Evolutionary conservation across 2,329 filamentous ascomycete genomes (phyloP), one percentile per base, ranked within the genome.

Genomic region (Cladobotryum mycophilum): DNA sequence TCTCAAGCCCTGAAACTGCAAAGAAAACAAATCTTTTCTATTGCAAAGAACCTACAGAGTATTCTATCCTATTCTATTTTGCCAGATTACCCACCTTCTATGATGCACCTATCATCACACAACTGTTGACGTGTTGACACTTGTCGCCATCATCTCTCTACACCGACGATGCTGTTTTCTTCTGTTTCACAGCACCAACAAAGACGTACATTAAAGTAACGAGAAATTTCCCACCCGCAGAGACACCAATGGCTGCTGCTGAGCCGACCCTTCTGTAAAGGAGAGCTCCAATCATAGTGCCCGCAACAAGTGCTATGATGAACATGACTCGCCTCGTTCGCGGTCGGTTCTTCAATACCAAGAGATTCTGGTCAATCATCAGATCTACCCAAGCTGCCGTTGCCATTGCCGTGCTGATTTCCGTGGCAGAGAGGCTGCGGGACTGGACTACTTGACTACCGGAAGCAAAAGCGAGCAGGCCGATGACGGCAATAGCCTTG

Each of bases 331-430:
- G 65, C 5, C 79, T 66, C 35, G 75, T 79, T 14, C 79, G 64
- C 2, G 73, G 67, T 14, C 75, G 66, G 58, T 83, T 83, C 13
- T 67, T 58, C 8, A 63, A 8, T 4, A 60, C 63, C 15, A 80
- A 71, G 45, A 84, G 64, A 5, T 67, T 67, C 30, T 70, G 70
- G 60, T 84, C 81, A 48, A 82, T 77, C 47, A 81, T 62, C 49
- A 83, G 60, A 58, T 84, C 80, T 1, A 84, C 69, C 73, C 78
- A 84, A 1, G 81, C 80, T 0, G 81, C 79, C 5, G 81, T 84
- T 0, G 79, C 80, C 79, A 84, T 84, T 22, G 81, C 80, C 0
- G 81, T 84, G 52, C 73, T 81, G 58, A 84, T 83, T 61, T 85
- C 81, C 0, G 77, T 77, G 65, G 82, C 76, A 42, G 70, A 65